Evolutionary conservation across 768 basidiomycete genomes (phyloP).

Genomic region (Sutorius australiensis): DNA sequence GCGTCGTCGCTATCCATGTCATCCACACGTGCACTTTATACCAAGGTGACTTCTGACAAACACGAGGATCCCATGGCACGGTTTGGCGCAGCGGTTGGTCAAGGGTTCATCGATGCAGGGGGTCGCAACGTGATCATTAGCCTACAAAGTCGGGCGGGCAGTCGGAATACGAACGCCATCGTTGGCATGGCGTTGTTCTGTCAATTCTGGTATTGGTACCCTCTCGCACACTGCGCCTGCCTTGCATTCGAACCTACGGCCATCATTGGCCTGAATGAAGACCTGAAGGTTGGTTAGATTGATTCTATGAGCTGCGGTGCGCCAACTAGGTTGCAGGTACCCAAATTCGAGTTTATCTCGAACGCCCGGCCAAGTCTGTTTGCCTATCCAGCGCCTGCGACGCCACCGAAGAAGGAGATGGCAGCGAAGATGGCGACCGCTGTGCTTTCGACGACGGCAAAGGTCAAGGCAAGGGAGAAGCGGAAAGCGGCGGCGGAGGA

Average conservation of each 20-base stretch:
- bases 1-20: constrained; percentile 80
- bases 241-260: constrained; percentile 94
- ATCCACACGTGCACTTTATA: constrained; percentile 77
- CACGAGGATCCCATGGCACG: constrained; percentile 99
- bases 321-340: constrained; percentile 55
- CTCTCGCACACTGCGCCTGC: constrained; percentile 88
- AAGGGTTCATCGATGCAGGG: constrained; percentile 97
- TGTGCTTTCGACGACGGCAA: constrained; percentile 94
- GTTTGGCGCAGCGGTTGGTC: constrained; percentile 93
- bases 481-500: constrained; percentile 85
- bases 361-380: constrained; percentile 89
- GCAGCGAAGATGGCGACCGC: constrained; percentile 91
- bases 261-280: constrained; percentile 84
- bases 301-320: neutral
- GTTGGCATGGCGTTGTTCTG: constrained; percentile 98
- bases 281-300: constrained; percentile 64
- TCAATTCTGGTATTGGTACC: constrained; percentile 99
- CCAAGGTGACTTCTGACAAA: constrained; percentile 90
- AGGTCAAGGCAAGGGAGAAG: constrained; percentile 93
- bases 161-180: constrained; percentile 87
- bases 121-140: constrained; percentile 95
- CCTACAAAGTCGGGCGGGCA: constrained; percentile 89
- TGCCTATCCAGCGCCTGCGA: constrained; percentile 83
- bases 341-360: constrained; percentile 87
- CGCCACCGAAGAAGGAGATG: constrained; percentile 90